These are phyloP conservation scores for Xylaria sp. DNA, from an alignment of 495 filamentous ascomycete genomes.

Conservation along the genomic window DNA sequence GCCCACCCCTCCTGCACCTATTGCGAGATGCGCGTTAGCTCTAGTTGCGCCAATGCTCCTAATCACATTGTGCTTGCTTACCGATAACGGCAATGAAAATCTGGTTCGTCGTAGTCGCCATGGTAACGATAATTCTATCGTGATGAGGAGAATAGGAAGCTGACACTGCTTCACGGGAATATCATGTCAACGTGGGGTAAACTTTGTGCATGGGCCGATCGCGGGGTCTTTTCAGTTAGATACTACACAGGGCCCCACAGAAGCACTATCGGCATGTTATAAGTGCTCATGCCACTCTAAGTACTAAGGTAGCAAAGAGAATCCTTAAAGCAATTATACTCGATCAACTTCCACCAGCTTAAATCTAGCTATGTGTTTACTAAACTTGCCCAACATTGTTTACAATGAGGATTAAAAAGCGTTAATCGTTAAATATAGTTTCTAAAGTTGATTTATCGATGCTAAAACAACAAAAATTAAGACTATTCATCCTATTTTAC, in stretches of 20 bases:
- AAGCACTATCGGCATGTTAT: no score
- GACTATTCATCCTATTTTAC: no score
- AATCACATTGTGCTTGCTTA: slow-evolving; percentile 28
- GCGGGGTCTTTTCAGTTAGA: slow-evolving; percentile 36
- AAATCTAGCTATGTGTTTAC: no score
- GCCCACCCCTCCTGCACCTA: slow-evolving; percentile 93
- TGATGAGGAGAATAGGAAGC: neutral
- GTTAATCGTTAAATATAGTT: no score
- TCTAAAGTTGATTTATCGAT: no score
- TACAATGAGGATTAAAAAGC: no score
- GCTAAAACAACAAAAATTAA: no score
- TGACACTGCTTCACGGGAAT: slow-evolving; percentile 9
- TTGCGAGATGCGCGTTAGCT: slow-evolving; percentile 30
- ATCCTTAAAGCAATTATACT: no score
- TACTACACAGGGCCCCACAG: slow-evolving; percentile 20
- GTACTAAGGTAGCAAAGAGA: no score
- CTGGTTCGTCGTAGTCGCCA: slow-evolving; percentile 41
- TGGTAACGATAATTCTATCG: neutral
- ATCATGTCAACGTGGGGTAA: slow-evolving; percentile 38
- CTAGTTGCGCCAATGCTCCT: slow-evolving; percentile 6
- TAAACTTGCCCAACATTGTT: no score
- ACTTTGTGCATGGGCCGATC: slow-evolving; percentile 33
- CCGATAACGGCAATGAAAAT: slow-evolving; percentile 56
- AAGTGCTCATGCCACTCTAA: no score
- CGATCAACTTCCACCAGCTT: no score